Conservation (phyloP, 2,329 filamentous ascomycete genomes). For the Aspergillus ruber region DNA sequence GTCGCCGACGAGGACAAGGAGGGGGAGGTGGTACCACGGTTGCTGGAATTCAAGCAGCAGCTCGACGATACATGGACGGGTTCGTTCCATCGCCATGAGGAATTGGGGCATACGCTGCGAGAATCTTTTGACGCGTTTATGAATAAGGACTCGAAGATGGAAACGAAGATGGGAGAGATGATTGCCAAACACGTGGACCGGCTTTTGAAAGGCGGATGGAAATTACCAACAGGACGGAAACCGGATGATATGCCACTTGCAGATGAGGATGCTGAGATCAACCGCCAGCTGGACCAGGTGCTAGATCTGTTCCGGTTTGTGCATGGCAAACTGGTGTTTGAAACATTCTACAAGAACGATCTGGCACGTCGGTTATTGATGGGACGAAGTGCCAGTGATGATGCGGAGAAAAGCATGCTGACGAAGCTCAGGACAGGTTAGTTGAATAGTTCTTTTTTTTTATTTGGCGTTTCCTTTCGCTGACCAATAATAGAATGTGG, state of each 20-base stretch:
- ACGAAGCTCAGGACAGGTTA: conserved; percentile 70
- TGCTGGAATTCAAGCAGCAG: conserved; percentile 73
- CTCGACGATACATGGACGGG: conserved; percentile 70
- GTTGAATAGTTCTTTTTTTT: conserved; percentile 8
- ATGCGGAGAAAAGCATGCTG: conserved; percentile 94
- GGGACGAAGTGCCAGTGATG: conserved; percentile 85
- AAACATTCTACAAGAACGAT: conserved; percentile 99
- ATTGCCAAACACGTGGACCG: conserved; percentile 95
- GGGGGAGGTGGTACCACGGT: conserved; percentile 76
- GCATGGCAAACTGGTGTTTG: conserved; percentile 94
- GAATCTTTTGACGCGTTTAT: conserved; percentile 87
- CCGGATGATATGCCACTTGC: conserved; percentile 51
- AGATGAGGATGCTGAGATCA: conserved; percentile 88
- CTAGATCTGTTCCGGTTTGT: conserved; percentile 95
- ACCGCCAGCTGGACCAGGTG: conserved; percentile 84
- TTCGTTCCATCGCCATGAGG: conserved; percentile 71
- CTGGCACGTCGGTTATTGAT: conserved; percentile 83
- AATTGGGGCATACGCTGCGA: conserved; percentile 69
- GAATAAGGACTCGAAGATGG: conserved; percentile 72
- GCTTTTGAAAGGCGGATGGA: conserved; percentile 79
- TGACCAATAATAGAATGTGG: conserved; percentile 64
- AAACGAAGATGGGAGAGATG: conserved; percentile 90
- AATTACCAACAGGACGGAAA: conserved; percentile 54
- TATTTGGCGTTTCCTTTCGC: conserved; percentile 2
- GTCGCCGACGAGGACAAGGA: conserved; percentile 72